phyloP scores from a whole-genome alignment of 768 basidiomycete genomes.

The Boletus rufocinnamomeus region DNA sequence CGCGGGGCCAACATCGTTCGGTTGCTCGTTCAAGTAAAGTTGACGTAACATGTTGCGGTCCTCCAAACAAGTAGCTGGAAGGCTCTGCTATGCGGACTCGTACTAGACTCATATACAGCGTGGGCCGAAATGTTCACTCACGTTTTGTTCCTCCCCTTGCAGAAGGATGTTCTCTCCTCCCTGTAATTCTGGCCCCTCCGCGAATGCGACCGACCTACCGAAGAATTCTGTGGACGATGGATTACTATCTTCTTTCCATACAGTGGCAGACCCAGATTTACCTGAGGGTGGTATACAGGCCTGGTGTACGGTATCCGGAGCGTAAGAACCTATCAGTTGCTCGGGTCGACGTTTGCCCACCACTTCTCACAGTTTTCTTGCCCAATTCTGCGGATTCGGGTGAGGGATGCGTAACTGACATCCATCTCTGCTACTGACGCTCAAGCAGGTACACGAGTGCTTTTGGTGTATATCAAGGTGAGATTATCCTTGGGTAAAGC shows the following conservation, averaged over 20 bases:
- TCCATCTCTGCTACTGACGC: background rate
- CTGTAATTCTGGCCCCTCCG: background rate
- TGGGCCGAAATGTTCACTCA: background rate
- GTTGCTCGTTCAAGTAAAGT: background rate
- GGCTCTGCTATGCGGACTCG: background rate
- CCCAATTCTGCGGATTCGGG: constrained; percentile 31
- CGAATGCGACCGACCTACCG: background rate
- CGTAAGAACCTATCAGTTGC: constrained; percentile 13
- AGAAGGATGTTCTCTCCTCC: constrained; percentile 5
- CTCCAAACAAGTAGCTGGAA: too few species aligned
- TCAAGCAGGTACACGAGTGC: constrained; percentile 18
- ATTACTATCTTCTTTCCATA: background rate
- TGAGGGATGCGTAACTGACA: background rate
- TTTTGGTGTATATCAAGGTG: constrained; percentile 35
- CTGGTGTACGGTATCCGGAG: constrained; percentile 31
- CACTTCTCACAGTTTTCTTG: constrained; percentile 25
- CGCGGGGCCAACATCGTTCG: background rate
- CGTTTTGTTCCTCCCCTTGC: background rate
- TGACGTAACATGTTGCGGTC: background rate
- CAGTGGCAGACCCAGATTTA: background rate
- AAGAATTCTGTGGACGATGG: background rate
- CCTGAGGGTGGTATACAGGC: constrained; percentile 22
- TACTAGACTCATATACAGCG: background rate
- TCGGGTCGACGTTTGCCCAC: background rate
- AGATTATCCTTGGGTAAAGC: background rate